Evolutionary conservation across 768 basidiomycete genomes (phyloP), one percentile per base, ranked within the genome.

Genomic region (Termitomyces titanicus): DNA sequence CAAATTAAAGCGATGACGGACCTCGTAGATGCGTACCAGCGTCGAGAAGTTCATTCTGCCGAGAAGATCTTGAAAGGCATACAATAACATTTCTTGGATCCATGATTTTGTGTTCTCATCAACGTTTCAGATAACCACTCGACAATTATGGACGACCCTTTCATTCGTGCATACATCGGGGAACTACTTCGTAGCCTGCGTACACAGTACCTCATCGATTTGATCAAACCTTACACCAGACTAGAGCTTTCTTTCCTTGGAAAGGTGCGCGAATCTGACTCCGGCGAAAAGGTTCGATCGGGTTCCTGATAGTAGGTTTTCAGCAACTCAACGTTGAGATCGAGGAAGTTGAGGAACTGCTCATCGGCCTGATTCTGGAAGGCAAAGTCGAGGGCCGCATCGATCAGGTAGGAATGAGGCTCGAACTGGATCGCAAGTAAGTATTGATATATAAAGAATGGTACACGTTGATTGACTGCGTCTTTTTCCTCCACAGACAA

Each of bases 1-100:
- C 90, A 99, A 70, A 98, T 99, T 68, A 92, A 87, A 53, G 97
- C 97, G 6, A 98, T 99, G 96, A 98, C 96, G 1, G 91, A 92
- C 64, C 80, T 99, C 24, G 97, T 99, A 15, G 88, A 92, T 59
- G 97, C 97, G 0, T 99, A 99, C 71, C 96, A 98, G 66, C 82
- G 91, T 40, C 84, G 95, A 55, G 95, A 98, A 66, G 96, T 98
- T 1, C 95, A 98, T 69, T 81, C 89, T n/a, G 97, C 97, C 0
- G 96, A 99, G 74, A 95, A 88, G 75, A 97, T 99, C 58, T 69
- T 99, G 52, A 82, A 86, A 74, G 92, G 94, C 92, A 49, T 35
- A 74, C 27, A 24, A 56, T 15, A n/a, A 15, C 25, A 29, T 24
- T 17, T 18, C 9, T 18, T 27, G 18, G 37, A 40, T 20, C 9